A percentile compares a stretch with the other conserved stretches of the same genome.
These are phyloP conservation scores for Catenaria anguillulae DNA, from an alignment of 371 early-diverging fungal species.

Conservation along the genomic window DNA sequence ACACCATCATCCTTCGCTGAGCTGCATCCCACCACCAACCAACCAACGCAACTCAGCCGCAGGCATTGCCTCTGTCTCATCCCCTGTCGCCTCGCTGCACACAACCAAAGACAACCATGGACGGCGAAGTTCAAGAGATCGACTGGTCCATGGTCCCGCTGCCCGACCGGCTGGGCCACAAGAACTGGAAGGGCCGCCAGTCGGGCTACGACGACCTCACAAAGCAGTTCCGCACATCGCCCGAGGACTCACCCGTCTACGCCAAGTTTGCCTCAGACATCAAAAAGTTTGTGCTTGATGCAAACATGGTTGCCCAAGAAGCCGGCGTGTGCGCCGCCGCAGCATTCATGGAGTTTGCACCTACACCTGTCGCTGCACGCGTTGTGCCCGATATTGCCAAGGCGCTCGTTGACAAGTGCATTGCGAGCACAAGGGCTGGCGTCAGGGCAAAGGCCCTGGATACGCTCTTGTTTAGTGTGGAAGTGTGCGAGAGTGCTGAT, in stretches of 20 bases:
- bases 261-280: constrained; percentile 47
- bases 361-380: constrained; percentile 34
- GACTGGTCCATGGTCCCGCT: constrained; percentile 21
- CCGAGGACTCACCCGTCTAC: constrained; percentile 50
- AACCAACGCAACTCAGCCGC: too few relatives aligned
- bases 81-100: too few relatives aligned
- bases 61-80: too few relatives aligned
- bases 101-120: too few relatives aligned
- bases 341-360: constrained; percentile 66
- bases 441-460: constrained; percentile 65
- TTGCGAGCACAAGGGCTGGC: constrained; percentile 64
- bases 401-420: constrained; percentile 71
- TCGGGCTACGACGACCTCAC: constrained; percentile 71
- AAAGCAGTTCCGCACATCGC: constrained; percentile 44
- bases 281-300: constrained; percentile 65
- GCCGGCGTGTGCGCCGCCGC: constrained; percentile 57
- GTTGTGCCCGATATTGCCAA: constrained; percentile 44
- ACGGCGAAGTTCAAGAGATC: constrained; percentile 11
- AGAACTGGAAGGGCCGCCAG: constrained; percentile 87
- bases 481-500: constrained; percentile 43
- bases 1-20: too few relatives aligned
- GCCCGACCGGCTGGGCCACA: constrained; percentile 19
- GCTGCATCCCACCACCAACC: too few relatives aligned
- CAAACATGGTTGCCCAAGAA: constrained; percentile 86
- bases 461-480: constrained; percentile 65